Percentiles rank a stretch among this genome's conserved stretches.
phyloP scores from a whole-genome alignment of 2,329 filamentous ascomycete genomes.

The Sclerotinia sclerotiorum region DNA sequence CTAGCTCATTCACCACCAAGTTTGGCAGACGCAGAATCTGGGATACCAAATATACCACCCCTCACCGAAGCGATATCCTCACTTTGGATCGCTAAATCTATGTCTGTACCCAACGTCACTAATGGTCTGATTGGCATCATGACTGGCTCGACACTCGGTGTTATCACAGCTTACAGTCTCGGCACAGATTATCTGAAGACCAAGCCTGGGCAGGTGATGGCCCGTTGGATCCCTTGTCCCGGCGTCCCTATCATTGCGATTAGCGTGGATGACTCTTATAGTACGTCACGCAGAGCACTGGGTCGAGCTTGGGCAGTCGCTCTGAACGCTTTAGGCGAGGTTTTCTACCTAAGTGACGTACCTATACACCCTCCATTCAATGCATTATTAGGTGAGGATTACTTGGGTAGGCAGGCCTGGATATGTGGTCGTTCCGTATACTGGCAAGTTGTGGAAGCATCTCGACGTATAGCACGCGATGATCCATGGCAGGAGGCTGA shows the following conservation, averaged over 20 bases:
- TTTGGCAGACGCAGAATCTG: conserved; percentile 61
- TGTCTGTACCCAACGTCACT: conserved; percentile 67
- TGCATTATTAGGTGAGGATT: conserved; percentile 48
- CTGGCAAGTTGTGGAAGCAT: conserved; percentile 80
- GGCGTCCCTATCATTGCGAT: conserved; percentile 89
- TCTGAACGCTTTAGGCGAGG: conserved; percentile 90
- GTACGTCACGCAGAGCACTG: conserved; percentile 63
- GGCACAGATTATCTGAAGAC: conserved; percentile 51
- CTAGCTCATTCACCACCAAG: conserved; percentile 62
- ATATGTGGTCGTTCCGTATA: conserved; percentile 72
- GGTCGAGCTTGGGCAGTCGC: conserved; percentile 85
- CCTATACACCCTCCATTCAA: conserved; percentile 56
- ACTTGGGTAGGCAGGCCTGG: conserved; percentile 71
- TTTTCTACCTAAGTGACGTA: conserved; percentile 77
- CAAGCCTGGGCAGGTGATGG: conserved; percentile 77
- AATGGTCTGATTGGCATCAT: conserved; percentile 79
- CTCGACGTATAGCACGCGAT: conserved; percentile 67
- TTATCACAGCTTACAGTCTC: conserved; percentile 79
- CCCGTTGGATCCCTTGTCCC: conserved; percentile 86
- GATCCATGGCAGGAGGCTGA: conserved; percentile 71
- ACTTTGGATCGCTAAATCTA: conserved; percentile 88
- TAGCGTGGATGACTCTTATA: conserved; percentile 81
- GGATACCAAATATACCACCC: conserved; percentile 74
- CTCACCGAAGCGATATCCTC: conserved; percentile 70
- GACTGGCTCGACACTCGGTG: conserved; percentile 77